Conservation (phyloP, 257 asterid genomes). For the Solanum rostratum region DNA sequence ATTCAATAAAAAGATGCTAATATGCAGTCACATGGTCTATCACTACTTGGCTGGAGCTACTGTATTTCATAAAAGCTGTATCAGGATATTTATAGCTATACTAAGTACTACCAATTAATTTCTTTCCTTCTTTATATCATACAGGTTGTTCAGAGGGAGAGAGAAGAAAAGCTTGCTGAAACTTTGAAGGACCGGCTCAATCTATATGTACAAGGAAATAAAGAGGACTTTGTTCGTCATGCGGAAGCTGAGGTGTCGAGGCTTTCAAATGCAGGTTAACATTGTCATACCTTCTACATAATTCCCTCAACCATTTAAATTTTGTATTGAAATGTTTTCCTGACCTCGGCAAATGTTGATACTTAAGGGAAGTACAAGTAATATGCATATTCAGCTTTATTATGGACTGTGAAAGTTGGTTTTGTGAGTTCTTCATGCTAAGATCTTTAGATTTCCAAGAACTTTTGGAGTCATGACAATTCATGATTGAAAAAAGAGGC, state of each 20-base stretch:
- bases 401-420: not conserved
- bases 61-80: not conserved
- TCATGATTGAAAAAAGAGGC: not conserved
- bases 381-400: not conserved
- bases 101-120: not conserved
- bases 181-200: slow-evolving; percentile 71
- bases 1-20: not conserved
- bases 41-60: not conserved
- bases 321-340: not conserved
- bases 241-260: slow-evolving; percentile 81
- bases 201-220: slow-evolving; percentile 81
- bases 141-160: slow-evolving; percentile 79
- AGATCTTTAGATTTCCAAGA: not conserved
- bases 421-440: not conserved
- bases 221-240: slow-evolving; percentile 59
- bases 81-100: not conserved
- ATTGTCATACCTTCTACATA: not conserved
- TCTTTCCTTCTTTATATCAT: slow-evolving; percentile 9
- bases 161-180: slow-evolving; percentile 91
- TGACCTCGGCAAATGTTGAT: not conserved
- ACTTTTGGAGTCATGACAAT: not conserved
- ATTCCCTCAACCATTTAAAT: not conserved
- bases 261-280: slow-evolving; percentile 85
- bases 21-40: not conserved
- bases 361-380: not conserved